Evolutionary conservation across 768 basidiomycete genomes (phyloP).

Genomic region (Peribolospora kevripleyi): DNA sequence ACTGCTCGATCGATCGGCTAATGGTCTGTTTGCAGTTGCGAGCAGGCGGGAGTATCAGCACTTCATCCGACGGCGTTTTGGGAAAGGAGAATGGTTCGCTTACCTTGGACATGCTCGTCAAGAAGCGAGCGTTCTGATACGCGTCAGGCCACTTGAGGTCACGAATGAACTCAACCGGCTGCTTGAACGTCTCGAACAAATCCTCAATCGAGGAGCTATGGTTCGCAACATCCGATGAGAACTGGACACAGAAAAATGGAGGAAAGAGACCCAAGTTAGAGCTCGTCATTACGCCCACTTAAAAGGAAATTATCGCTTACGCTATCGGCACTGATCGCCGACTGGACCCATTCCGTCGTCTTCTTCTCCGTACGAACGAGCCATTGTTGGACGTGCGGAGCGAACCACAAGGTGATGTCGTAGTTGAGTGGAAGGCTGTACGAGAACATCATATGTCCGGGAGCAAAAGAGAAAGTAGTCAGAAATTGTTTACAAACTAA

Average conservation of each 20-base stretch:
- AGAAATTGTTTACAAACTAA: too few relatives aligned
- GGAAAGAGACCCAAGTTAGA: not conserved
- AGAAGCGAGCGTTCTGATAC: slow-evolving; percentile 68
- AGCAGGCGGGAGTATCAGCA: not conserved
- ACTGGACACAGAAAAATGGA: slow-evolving; percentile 8
- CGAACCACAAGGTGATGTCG: slow-evolving; percentile 53
- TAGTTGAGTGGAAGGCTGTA: slow-evolving; percentile 27
- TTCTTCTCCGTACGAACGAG: slow-evolving; percentile 64
- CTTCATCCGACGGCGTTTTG: too few relatives aligned
- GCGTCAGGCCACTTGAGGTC: slow-evolving; percentile 81
- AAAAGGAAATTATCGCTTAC: slow-evolving; percentile 21
- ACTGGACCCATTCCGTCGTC: slow-evolving; percentile 66
- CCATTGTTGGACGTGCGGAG: slow-evolving; percentile 72
- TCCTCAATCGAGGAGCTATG: slow-evolving; percentile 96
- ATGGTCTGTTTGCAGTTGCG: slow-evolving; percentile 35
- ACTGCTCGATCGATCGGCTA: slow-evolving; percentile 74
- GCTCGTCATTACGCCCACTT: slow-evolving; percentile 32
- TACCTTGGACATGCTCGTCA: slow-evolving; percentile 70
- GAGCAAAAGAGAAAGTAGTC: slow-evolving; percentile 1
- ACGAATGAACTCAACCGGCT: slow-evolving; percentile 65
- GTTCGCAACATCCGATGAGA: slow-evolving; percentile 51
- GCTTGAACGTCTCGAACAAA: slow-evolving; percentile 76
- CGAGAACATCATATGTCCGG: slow-evolving; percentile 24
- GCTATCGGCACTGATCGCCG: slow-evolving; percentile 66
- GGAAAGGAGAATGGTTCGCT: slow-evolving; percentile 4